These are phyloP conservation scores for Phytophthora crassamura DNA, from an alignment of 352 stramenopile species.

Conservation along the genomic window DNA sequence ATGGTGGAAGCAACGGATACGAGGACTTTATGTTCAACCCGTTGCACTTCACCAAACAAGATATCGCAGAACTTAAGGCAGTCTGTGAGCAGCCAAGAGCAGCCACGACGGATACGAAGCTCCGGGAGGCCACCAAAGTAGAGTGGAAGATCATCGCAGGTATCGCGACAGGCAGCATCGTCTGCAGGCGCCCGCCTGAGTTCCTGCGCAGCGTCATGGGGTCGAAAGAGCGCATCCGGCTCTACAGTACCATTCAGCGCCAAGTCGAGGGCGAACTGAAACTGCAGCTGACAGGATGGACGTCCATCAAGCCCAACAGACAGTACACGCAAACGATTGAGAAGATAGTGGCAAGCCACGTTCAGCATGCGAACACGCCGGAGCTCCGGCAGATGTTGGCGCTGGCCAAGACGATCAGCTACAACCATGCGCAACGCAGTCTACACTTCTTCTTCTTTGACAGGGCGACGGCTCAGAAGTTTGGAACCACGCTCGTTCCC, in stretches of 20 bases:
- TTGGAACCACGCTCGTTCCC: too few species aligned
- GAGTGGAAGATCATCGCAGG: constrained; percentile 11
- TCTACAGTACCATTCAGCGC: neutral
- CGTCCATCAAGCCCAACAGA: neutral
- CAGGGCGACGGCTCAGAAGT: neutral
- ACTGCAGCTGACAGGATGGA: neutral
- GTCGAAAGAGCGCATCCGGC: neutral
- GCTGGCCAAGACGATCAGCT: too few species aligned
- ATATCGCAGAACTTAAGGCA: too few species aligned
- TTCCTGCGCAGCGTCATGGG: neutral
- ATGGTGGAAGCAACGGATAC: too few species aligned
- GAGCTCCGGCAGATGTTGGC: too few species aligned
- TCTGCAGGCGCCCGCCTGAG: neutral
- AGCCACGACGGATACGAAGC: too few species aligned
- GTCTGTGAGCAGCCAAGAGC: too few species aligned
- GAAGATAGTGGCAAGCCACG: too few species aligned
- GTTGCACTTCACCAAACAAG: too few species aligned
- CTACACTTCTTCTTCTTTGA: constrained; percentile 18
- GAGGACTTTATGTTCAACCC: too few species aligned
- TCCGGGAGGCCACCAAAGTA: neutral
- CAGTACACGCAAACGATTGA: neutral
- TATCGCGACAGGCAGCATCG: neutral
- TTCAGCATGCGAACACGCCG: too few species aligned
- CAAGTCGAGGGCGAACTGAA: constrained; percentile 10
- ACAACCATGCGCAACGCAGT: constrained; percentile 1